These are phyloP conservation scores for Pseudogymnoascus sp. DNA, from an alignment of 2,329 filamentous ascomycete species.

Conservation along the genomic window DNA sequence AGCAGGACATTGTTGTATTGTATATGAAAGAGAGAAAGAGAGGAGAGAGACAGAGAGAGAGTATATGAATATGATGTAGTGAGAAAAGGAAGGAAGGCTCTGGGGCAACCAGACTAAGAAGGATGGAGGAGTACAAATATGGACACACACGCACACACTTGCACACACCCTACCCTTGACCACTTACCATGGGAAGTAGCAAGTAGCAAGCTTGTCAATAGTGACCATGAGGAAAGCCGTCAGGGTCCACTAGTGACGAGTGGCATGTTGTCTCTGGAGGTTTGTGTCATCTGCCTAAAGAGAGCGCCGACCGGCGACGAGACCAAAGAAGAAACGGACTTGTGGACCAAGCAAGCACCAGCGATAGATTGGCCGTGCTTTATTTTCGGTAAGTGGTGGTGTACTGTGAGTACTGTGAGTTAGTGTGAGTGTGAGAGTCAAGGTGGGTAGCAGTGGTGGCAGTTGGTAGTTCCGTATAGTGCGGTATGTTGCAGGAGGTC, in stretches of 20 bases:
- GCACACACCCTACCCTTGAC: background rate
- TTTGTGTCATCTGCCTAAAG: background rate
- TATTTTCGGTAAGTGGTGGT: background rate
- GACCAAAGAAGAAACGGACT: background rate
- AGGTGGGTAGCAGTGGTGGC: background rate
- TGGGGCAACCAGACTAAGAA: background rate
- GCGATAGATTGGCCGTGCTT: background rate
- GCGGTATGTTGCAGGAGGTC: background rate
- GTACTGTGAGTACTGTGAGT: background rate
- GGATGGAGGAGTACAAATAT: background rate
- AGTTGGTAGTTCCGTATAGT: background rate
- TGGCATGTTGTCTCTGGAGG: background rate
- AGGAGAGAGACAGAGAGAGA: background rate
- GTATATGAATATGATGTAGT: conserved; percentile 2
- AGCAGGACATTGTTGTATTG: background rate
- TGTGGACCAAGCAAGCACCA: background rate
- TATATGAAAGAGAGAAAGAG: background rate
- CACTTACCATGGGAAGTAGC: background rate
- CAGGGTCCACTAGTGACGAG: background rate
- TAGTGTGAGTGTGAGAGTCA: background rate
- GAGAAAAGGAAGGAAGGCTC: background rate
- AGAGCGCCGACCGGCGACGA: background rate
- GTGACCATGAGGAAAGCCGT: background rate
- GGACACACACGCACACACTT: background rate
- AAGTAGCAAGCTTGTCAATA: background rate